A percentile compares a stretch with the other conserved stretches of the same genome.
Conservation (phyloP, 148 eudicot species). For the Dysphania ambrosioides region DNA sequence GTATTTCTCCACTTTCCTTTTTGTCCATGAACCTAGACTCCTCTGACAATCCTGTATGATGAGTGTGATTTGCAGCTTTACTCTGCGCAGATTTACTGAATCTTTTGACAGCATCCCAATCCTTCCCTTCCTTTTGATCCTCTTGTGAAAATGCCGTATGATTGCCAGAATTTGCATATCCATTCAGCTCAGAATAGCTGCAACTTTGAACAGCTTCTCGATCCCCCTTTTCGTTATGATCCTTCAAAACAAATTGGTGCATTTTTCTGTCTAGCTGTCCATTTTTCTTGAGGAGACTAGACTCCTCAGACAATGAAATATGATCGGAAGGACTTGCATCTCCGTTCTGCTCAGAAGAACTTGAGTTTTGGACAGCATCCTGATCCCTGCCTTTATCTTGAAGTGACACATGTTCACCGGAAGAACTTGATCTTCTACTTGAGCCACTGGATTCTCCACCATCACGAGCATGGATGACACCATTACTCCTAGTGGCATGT, state of each 20-base stretch:
- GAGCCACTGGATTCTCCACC: constrained; percentile 33
- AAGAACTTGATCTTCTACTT: constrained; percentile 31
- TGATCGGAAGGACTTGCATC: constrained; percentile 9
- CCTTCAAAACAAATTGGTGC: neutral
- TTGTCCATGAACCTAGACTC: constrained; percentile 5
- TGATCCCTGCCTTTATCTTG: constrained; percentile 22
- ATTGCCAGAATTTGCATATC: constrained; percentile 11
- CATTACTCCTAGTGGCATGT: constrained; percentile 26
- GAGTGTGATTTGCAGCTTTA: constrained; percentile 10
- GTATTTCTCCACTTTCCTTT: constrained; percentile 7
- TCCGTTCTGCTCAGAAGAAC: constrained; percentile 23
- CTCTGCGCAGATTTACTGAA: constrained; percentile 24
- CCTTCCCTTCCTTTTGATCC: constrained; percentile 20
- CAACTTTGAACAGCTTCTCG: constrained; percentile 22
- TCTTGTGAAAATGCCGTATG: constrained; percentile 8
- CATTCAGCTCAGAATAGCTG: constrained; percentile 26
- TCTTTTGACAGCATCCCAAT: constrained; percentile 25
- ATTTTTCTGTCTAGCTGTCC: neutral
- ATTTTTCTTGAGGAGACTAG: neutral
- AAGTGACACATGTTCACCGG: constrained; percentile 23
- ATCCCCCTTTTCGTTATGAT: constrained; percentile 22
- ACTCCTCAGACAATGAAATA: constrained; percentile 8
- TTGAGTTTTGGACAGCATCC: constrained; percentile 10
- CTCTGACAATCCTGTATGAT: constrained; percentile 7
- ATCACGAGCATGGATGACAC: constrained; percentile 29